These are phyloP conservation scores for Didymella keratinophila DNA, from an alignment of 2,329 filamentous ascomycete species.

Conservation along the genomic window DNA sequence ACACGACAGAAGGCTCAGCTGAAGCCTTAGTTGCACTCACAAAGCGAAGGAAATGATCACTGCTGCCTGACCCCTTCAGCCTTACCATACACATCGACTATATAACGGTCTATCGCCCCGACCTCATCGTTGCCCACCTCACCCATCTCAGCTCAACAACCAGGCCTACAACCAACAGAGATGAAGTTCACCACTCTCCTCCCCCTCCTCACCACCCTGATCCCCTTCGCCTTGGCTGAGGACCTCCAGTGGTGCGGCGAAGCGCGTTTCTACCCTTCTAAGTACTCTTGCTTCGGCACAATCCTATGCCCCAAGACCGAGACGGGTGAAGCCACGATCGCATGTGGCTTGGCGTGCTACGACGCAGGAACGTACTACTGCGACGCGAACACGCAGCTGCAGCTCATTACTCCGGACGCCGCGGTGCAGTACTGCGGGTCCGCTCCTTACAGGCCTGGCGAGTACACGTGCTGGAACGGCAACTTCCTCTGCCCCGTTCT, in stretches of 20 bases:
- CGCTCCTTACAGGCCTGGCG: constrained; percentile 13
- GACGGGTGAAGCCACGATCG: constrained; percentile 13
- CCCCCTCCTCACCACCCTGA: constrained; percentile 3
- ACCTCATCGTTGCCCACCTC: not conserved
- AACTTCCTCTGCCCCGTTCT: constrained; percentile 51
- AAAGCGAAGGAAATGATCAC: not conserved
- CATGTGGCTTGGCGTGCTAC: constrained; percentile 20
- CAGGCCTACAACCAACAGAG: not conserved
- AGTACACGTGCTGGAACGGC: constrained; percentile 51
- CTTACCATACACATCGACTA: not conserved
- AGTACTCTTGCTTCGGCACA: constrained; percentile 17
- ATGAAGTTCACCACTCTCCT: constrained; percentile 11
- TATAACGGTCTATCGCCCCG: not conserved
- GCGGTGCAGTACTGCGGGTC: constrained; percentile 13
- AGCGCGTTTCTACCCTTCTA: constrained; percentile 18
- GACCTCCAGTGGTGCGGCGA: constrained; percentile 10
- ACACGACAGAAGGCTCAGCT: not conserved
- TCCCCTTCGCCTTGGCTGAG: constrained; percentile 8
- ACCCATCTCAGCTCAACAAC: not conserved
- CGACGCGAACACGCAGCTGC: constrained; percentile 13
- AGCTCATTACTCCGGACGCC: constrained; percentile 11
- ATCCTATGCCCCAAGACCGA: constrained; percentile 15
- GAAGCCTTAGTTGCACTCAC: not conserved
- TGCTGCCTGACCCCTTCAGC: not conserved
- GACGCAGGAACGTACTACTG: constrained; percentile 19